phyloP scores from a whole-genome alignment of 495 filamentous ascomycete genomes.

The Hyaloscypha hepaticicola region DNA sequence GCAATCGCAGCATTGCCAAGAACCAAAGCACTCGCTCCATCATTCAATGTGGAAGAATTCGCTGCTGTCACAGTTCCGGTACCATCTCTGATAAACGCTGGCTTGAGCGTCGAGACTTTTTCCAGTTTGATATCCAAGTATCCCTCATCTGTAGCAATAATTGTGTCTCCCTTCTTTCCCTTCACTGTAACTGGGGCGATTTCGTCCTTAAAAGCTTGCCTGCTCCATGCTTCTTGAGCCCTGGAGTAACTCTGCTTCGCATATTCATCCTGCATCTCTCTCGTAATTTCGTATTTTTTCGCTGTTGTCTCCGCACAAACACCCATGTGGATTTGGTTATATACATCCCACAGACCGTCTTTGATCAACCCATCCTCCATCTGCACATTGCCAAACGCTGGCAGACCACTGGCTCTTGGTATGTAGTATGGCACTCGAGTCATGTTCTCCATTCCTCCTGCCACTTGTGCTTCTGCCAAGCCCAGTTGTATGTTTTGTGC shows the following conservation, averaged over 20 bases:
- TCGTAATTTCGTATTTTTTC: conserved; percentile 76
- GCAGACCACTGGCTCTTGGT: conserved; percentile 68
- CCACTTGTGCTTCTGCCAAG: conserved; percentile 78
- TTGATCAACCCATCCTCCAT: conserved; percentile 91
- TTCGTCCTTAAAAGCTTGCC: conserved; percentile 77
- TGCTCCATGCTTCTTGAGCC: conserved; percentile 86
- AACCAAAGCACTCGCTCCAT: conserved; percentile 91
- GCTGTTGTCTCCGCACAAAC: conserved; percentile 95
- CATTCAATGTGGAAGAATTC: conserved; percentile 89
- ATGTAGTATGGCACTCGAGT: conserved; percentile 89
- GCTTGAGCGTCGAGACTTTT: conserved; percentile 83
- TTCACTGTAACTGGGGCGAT: conserved; percentile 83
- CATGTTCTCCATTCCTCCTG: conserved; percentile 99
- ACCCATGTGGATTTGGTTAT: conserved; percentile 96
- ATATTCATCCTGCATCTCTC: conserved; percentile 87
- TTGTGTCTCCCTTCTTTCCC: conserved; percentile 75
- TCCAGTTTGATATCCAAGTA: conserved; percentile 81
- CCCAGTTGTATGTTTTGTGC: conserved; percentile 94
- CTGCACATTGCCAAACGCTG: conserved; percentile 80
- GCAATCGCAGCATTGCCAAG: conserved; percentile 75
- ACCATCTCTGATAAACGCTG: conserved; percentile 81
- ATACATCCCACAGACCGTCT: conserved; percentile 95
- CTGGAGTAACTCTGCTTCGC: conserved; percentile 85
- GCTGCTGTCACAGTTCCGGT: conserved; percentile 92
- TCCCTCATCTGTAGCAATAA: conserved; percentile 82